Evolutionary conservation across 139 green algal genomes (phyloP).

Genomic region (Penium margaritaceum): DNA sequence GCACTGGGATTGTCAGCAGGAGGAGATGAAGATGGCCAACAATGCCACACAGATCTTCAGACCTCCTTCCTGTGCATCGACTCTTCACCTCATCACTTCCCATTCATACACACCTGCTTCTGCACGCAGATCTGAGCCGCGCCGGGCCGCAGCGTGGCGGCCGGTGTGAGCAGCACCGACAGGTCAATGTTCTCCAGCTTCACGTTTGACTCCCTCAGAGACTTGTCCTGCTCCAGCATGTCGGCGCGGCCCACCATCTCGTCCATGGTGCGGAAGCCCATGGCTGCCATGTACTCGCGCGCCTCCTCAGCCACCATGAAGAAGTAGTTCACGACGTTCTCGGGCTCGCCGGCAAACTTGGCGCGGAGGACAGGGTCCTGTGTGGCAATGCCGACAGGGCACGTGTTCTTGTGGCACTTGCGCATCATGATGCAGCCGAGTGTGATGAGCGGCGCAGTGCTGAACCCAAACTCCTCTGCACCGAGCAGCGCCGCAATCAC

Average conservation of each 20-base stretch:
- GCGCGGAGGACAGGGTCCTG: conserved; percentile 86
- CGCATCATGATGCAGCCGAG: conserved; percentile 96
- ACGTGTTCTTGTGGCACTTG: conserved; percentile 97
- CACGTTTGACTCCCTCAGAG: conserved; percentile 57
- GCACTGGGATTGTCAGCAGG: too few species aligned
- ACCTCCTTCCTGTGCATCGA: too few species aligned
- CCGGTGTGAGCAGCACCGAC: conserved; percentile 68
- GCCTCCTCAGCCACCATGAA: conserved; percentile 93
- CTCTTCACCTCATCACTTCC: too few species aligned
- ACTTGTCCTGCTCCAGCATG: conserved; percentile 65
- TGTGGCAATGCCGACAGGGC: conserved; percentile 86
- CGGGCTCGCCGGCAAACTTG: conserved; percentile 86
- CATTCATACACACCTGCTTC: too few species aligned
- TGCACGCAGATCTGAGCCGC: conserved; percentile 60
- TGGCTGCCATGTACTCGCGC: conserved; percentile 74
- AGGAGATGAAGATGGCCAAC: too few species aligned
- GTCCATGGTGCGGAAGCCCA: conserved; percentile 72
- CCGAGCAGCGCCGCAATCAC: conserved; percentile 77
- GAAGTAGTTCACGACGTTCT: conserved; percentile 92
- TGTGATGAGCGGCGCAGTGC: conserved; percentile 88
- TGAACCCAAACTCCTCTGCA: conserved; percentile 93
- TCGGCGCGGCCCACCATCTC: conserved; percentile 88
- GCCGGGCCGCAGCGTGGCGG: conserved; percentile 68
- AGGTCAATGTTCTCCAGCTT: conserved; percentile 80
- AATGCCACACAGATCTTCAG: too few species aligned